phyloP scores from a whole-genome alignment of 257 asterid genomes.

The Solanum megistacrolobum region DNA sequence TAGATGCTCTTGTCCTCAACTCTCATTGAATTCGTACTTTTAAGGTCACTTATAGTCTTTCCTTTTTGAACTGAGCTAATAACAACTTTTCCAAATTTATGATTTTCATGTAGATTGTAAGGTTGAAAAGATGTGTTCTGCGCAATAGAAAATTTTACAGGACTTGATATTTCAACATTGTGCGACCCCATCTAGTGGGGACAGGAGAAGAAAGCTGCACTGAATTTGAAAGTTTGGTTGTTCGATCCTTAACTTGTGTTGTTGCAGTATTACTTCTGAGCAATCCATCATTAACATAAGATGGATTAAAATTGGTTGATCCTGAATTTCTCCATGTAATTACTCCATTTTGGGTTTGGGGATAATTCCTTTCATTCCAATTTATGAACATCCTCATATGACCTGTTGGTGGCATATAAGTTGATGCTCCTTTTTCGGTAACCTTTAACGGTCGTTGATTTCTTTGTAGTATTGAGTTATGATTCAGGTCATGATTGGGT shows the following conservation, averaged over 20 bases:
- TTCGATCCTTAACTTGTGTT: conserved; percentile 8
- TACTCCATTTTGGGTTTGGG: not conserved
- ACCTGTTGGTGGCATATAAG: not conserved
- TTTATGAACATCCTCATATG: not conserved
- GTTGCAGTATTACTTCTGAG: not conserved
- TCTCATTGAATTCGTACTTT: not conserved
- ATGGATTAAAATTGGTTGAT: conserved; percentile 8
- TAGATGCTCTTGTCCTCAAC: not conserved
- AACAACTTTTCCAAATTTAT: not conserved
- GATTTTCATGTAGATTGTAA: not conserved
- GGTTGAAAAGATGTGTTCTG: conserved; percentile 2
- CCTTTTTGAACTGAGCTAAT: conserved; percentile 8
- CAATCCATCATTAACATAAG: conserved; percentile 5
- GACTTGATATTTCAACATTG: conserved; percentile 5
- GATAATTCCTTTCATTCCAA: too few relatives aligned
- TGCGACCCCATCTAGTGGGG: conserved; percentile 10
- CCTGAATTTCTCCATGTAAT: not conserved
- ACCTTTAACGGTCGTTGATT: too few relatives aligned
- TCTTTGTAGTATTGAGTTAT: too few relatives aligned
- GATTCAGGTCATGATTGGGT: too few relatives aligned
- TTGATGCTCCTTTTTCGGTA: too few relatives aligned
- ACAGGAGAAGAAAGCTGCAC: conserved; percentile 8
- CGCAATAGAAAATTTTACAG: not conserved
- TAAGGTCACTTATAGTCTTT: conserved; percentile 21
- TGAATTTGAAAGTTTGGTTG: conserved; percentile 16